These are phyloP conservation scores for Populus ilicifolia DNA, from an alignment of 345 rosid genomes.

Conservation along the genomic window DNA sequence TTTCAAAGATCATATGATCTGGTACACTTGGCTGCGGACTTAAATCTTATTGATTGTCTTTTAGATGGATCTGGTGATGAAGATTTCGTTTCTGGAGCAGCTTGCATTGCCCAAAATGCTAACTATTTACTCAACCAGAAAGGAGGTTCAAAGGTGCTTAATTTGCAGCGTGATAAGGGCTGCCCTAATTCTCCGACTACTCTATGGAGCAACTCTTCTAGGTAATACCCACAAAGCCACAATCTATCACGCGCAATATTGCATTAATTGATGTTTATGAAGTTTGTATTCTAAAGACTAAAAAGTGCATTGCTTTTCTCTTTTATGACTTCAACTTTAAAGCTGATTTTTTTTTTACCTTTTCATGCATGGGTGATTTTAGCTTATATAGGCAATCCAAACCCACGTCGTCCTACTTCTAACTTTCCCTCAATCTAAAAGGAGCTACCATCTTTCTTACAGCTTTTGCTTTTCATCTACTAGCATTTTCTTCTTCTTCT, in stretches of 20 bases:
- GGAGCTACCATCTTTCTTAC: slow-evolving; percentile 3
- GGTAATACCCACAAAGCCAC: slow-evolving; percentile 19
- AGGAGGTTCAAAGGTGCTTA: slow-evolving; percentile 20
- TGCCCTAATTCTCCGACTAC: slow-evolving; percentile 1
- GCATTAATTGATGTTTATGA: neutral
- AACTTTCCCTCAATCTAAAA: neutral
- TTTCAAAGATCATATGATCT: neutral
- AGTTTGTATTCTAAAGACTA: neutral
- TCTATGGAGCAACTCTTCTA: slow-evolving; percentile 38
- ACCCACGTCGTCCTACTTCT: neutral
- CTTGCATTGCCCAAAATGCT: slow-evolving; percentile 6
- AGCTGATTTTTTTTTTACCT: neutral
- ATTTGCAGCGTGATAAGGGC: slow-evolving; percentile 13
- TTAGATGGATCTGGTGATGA: slow-evolving; percentile 51
- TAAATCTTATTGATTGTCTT: neutral
- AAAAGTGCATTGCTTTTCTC: neutral
- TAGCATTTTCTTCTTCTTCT: neutral
- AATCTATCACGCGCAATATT: neutral
- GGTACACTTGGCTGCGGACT: neutral
- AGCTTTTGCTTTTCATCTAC: slow-evolving; percentile 17
- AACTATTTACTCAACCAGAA: slow-evolving; percentile 8
- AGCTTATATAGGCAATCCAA: slow-evolving; percentile 6
- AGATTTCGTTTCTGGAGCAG: slow-evolving; percentile 25
- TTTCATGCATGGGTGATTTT: slow-evolving; percentile 13
- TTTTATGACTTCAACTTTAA: neutral